Conservation (phyloP, 1,139 yeast genomes). For the Lodderomyces elongisporus region DNA sequence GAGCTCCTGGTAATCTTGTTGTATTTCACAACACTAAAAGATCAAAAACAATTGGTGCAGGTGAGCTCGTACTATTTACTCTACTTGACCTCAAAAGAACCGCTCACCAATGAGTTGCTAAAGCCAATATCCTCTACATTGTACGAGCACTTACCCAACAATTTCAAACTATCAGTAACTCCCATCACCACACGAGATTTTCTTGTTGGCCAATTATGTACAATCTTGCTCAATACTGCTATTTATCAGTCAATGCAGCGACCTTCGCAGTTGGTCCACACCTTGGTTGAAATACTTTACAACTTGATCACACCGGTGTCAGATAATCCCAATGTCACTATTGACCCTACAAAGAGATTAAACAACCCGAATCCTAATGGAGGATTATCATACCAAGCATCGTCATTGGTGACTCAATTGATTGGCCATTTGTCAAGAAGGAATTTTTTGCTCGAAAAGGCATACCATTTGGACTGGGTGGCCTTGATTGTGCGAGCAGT, state of each 20-base stretch:
- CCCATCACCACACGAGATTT: constrained; percentile 59
- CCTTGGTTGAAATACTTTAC: constrained; percentile 53
- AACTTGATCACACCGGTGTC: constrained; percentile 51
- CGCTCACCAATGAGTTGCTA: constrained; percentile 32
- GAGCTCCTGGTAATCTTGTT: constrained; percentile 53
- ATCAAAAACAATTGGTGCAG: constrained; percentile 45
- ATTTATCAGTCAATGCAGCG: constrained; percentile 3
- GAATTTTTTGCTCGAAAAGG: constrained; percentile 36
- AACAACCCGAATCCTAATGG: constrained; percentile 32
- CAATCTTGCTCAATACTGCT: constrained; percentile 9
- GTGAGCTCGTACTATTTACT: constrained; percentile 57
- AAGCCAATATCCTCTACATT: constrained; percentile 33
- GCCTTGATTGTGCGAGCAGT: constrained; percentile 55
- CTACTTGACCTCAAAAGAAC: constrained; percentile 51
- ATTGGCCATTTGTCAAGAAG: constrained; percentile 41
- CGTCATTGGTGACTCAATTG: constrained; percentile 52
- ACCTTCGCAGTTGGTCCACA: constrained; percentile 15
- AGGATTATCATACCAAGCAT: constrained; percentile 58
- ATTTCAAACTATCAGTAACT: constrained; percentile 33
- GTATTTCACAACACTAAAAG: constrained; percentile 50
- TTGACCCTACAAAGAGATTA: constrained; percentile 25
- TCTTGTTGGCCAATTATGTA: constrained; percentile 48
- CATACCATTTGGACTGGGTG: constrained; percentile 52
- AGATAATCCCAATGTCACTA: constrained; percentile 12
- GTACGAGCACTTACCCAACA: constrained; percentile 45